These are phyloP conservation scores for Asterophora parasitica DNA, from an alignment of 768 basidiomycete species.

Conservation along the genomic window DNA sequence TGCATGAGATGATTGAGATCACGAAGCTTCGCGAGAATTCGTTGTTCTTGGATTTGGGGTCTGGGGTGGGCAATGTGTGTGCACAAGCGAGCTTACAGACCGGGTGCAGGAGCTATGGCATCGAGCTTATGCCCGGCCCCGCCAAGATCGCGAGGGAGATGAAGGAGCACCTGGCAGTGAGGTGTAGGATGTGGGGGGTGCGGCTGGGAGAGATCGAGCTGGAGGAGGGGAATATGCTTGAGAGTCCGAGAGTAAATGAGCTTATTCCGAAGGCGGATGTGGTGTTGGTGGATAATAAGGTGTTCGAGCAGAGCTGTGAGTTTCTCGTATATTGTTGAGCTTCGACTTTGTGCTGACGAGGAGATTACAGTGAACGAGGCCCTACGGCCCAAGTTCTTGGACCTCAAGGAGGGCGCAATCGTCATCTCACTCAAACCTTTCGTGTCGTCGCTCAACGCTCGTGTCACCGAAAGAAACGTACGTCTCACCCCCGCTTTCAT, in stretches of 20 bases:
- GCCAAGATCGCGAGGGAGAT: constrained; percentile 77
- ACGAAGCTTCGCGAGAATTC: constrained; percentile 55
- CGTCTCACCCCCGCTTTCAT: constrained; percentile 18
- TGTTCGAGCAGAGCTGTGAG: constrained; percentile 70
- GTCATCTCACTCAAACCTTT: constrained; percentile 89
- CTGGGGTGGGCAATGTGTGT: constrained; percentile 82
- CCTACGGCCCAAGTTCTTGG: constrained; percentile 84
- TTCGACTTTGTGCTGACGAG: constrained; percentile 5
- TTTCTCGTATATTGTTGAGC: constrained; percentile 15
- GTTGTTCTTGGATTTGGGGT: constrained; percentile 80
- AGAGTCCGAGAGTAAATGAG: constrained; percentile 58
- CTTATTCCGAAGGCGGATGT: constrained; percentile 83
- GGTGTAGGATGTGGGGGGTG: constrained; percentile 92
- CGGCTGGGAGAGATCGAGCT: constrained; percentile 69
- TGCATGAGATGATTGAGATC: constrained; percentile 62
- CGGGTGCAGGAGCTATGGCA: constrained; percentile 73
- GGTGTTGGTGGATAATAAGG: constrained; percentile 86
- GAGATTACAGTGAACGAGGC: constrained; percentile 71
- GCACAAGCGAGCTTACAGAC: constrained; percentile 78
- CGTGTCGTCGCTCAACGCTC: constrained; percentile 63
- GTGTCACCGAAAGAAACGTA: constrained; percentile 82
- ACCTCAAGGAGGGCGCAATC: constrained; percentile 88
- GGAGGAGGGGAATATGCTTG: constrained; percentile 84
- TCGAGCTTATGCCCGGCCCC: constrained; percentile 73
- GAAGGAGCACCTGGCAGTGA: constrained; percentile 63